These are phyloP conservation scores for Vigna reflexopilosa DNA, from an alignment of 306 rosid genomes.

Conservation along the genomic window DNA sequence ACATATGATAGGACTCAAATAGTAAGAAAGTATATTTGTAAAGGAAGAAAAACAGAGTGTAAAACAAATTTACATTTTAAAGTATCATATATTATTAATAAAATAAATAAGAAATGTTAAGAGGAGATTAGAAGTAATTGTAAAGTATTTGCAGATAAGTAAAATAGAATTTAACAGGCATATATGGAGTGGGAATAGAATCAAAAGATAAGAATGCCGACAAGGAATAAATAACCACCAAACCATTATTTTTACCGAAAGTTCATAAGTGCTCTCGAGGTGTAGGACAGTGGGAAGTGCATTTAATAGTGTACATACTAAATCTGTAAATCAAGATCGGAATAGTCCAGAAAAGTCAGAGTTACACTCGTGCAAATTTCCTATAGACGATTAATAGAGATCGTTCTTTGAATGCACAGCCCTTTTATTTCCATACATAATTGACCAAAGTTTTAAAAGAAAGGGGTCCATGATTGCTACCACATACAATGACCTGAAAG, in stretches of 20 bases:
- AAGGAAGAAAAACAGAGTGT: too few species aligned
- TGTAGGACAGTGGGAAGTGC: constrained; percentile 14
- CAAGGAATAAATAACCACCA: constrained; percentile 17
- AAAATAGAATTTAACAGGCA: background rate
- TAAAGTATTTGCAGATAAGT: background rate
- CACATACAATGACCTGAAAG: constrained; percentile 28
- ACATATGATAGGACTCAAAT: too few species aligned
- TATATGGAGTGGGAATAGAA: background rate
- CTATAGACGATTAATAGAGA: background rate
- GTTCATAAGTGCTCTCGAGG: constrained; percentile 30
- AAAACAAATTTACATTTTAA: too few species aligned
- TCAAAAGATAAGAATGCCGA: constrained; percentile 30
- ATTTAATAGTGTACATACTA: constrained; percentile 37
- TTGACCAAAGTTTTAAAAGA: constrained; percentile 22
- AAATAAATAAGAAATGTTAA: background rate
- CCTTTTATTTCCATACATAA: background rate
- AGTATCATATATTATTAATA: too few species aligned
- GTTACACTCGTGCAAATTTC: constrained; percentile 57
- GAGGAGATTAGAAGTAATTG: background rate
- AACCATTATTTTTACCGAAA: constrained; percentile 1
- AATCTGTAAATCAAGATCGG: constrained; percentile 24
- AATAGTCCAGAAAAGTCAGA: constrained; percentile 44
- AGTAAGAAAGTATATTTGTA: too few species aligned
- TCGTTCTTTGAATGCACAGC: background rate
- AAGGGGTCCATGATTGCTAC: constrained; percentile 42